Base-by-base conservation (phyloP, 805 yeast species). In the Barnettozyma vustinii region DNA sequence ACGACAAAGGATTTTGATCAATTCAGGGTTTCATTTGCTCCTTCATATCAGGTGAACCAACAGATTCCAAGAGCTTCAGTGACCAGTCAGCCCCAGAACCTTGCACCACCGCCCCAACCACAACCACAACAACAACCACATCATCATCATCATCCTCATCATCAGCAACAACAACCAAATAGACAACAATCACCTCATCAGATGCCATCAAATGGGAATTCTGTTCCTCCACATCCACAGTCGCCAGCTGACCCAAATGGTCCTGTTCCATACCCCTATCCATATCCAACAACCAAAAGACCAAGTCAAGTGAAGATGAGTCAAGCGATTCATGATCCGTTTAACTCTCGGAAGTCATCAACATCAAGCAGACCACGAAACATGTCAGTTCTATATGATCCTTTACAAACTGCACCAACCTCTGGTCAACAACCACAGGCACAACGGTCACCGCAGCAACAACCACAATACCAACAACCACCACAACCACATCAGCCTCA, bases 341-440 rank as follows among this genome's bases (percentile, higher is more conserved):
- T 59, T 7, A 40, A 51, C 16, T 60, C 59, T 18, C 30, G 63
- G 19, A 56, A 53, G 44, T 50, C 58, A 1, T 55, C 62, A 7
- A 40, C 56, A 9, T 49, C 62, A 1, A 47, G 57, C 9, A 54
- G 56, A 46, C 45, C 59, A 9, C 52, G 66, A 48, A 52, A 56
- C 26, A 50, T 59, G 58, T 61, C 65, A 4, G 46, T 62, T 9
- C 27, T 60, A 3, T 59, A 55, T 46, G 65, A 61, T 45, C 65
- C 65, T 7, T 48, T 61, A 12, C 63, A 60, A 32, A 53, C 59
- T 3, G 48, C 45, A 19, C 42, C 55, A 10, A 36, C 23, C 13
- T 16, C 39, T 36, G 23, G 39, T 36, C 39, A 36, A 20, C 30
- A 26, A 10, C 27, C 25, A 18, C 43, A 16, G 47, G 47, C n/a